Percentiles rank a stretch among this genome's conserved stretches.
Conservation (phyloP, 495 filamentous ascomycete genomes). For the Sphaerosporella brunnea region DNA sequence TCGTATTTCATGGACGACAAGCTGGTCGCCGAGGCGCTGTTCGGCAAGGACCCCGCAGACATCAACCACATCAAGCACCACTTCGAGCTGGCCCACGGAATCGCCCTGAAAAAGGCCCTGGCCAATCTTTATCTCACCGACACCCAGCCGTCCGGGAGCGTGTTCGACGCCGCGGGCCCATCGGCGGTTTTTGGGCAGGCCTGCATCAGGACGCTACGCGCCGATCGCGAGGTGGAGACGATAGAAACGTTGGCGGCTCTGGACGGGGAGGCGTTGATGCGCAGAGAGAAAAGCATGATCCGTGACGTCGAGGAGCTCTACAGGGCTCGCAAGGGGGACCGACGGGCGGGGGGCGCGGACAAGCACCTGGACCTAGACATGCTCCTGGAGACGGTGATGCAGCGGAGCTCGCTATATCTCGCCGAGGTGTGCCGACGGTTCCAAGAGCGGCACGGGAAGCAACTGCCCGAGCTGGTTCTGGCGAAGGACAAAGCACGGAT, state of each 20-base stretch:
- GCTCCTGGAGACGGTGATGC: slow-evolving; percentile 13
- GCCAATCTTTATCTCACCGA: slow-evolving; percentile 11
- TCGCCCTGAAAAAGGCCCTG: slow-evolving; percentile 11
- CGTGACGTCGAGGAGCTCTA: slow-evolving; percentile 19
- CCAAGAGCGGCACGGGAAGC: slow-evolving; percentile 15
- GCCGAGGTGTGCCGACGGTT: slow-evolving; percentile 13
- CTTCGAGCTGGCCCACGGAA: slow-evolving; percentile 13
- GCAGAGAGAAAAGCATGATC: slow-evolving; percentile 11
- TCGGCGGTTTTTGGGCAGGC: slow-evolving; percentile 11
- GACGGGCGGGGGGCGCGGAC: slow-evolving; percentile 7
- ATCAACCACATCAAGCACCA: slow-evolving; percentile 13
- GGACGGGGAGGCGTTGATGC: slow-evolving; percentile 8
- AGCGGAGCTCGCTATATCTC: slow-evolving; percentile 17
- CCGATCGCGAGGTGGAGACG: slow-evolving; percentile 15
- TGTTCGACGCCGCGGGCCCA: slow-evolving; percentile 9
- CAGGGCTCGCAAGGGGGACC: slow-evolving; percentile 5
- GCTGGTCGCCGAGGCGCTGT: slow-evolving; percentile 17
- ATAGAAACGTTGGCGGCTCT: slow-evolving; percentile 12
- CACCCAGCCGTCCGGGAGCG: slow-evolving; percentile 1
- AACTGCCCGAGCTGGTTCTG: slow-evolving; percentile 15
- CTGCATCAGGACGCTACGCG: slow-evolving; percentile 6
- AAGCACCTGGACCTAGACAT: slow-evolving; percentile 15
- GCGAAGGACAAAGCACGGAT: slow-evolving; percentile 14
- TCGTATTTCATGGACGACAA: slow-evolving; percentile 15
- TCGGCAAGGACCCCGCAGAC: slow-evolving; percentile 17